Percentiles rank a stretch among this genome's conserved stretches.
phyloP scores from a whole-genome alignment of 1,284 basidiomycete genomes.

The Ustilago lituana region DNA sequence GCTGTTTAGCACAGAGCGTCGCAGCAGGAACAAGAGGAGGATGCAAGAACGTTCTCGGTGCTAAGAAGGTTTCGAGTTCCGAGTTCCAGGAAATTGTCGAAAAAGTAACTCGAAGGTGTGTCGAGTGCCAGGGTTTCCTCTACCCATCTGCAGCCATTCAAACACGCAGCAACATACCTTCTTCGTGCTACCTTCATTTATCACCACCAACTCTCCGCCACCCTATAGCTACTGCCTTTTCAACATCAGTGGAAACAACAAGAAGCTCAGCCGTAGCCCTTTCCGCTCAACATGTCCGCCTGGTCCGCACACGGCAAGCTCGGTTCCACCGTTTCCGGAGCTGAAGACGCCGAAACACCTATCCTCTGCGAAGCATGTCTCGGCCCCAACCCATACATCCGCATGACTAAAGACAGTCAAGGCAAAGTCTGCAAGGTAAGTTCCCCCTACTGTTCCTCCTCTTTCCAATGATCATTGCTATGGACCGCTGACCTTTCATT shows the following conservation, averaged over 20 bases:
- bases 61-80: conserved; percentile 10
- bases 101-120: neutral
- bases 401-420: conserved; percentile 90
- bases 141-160: conserved; percentile 2
- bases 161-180: conserved; percentile 10
- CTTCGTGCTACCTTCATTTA: neutral
- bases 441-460: too few species aligned
- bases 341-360: conserved; percentile 85
- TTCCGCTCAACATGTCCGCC: conserved; percentile 10
- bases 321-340: conserved; percentile 17
- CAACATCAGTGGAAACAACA: too few species aligned
- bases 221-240: too few species aligned
- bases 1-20: neutral
- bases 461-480: too few species aligned
- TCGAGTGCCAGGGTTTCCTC: conserved; percentile 13
- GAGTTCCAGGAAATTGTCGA: conserved; percentile 20
- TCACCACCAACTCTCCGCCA: too few species aligned
- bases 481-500: too few species aligned
- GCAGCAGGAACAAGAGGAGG: neutral
- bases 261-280: neutral
- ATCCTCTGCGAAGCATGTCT: conserved; percentile 73
- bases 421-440: conserved; percentile 86
- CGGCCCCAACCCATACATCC: conserved; percentile 67
- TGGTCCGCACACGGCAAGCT: conserved; percentile 31
- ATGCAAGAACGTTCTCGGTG: neutral